Conservation (phyloP, 2,329 filamentous ascomycete species). For the Fusarium metavorans region DNA sequence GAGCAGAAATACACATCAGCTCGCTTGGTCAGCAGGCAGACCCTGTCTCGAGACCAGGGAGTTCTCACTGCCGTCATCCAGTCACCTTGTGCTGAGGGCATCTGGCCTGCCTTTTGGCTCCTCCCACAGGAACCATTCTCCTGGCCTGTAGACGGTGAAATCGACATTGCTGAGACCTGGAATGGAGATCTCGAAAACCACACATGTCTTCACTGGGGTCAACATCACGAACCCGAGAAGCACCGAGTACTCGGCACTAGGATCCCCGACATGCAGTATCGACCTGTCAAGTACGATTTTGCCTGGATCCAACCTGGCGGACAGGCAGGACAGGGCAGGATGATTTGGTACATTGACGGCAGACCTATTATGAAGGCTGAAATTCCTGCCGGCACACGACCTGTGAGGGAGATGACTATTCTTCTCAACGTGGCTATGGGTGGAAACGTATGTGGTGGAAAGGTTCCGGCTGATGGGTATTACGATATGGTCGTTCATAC, state of each 20-base stretch:
- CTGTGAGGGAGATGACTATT: slow-evolving; percentile 67
- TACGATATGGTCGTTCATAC: slow-evolving; percentile 69
- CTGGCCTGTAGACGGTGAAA: slow-evolving; percentile 70
- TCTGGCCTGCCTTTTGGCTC: slow-evolving; percentile 74
- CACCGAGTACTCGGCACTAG: slow-evolving; percentile 66
- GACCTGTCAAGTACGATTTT: slow-evolving; percentile 66
- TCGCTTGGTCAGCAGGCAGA: slow-evolving; percentile 65
- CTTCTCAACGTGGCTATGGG: slow-evolving; percentile 73
- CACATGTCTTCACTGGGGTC: slow-evolving; percentile 70
- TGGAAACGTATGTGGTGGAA: slow-evolving; percentile 67
- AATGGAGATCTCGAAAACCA: slow-evolving; percentile 68
- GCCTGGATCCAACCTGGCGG: slow-evolving; percentile 64
- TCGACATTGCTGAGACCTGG: slow-evolving; percentile 73
- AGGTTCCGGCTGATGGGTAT: slow-evolving; percentile 61
- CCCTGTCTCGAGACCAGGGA: slow-evolving; percentile 62
- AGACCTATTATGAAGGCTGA: slow-evolving; percentile 67
- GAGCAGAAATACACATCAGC: slow-evolving; percentile 65
- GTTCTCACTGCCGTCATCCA: slow-evolving; percentile 64
- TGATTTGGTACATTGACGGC: slow-evolving; percentile 72
- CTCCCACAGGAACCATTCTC: slow-evolving; percentile 68
- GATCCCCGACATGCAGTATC: slow-evolving; percentile 60
- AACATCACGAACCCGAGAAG: slow-evolving; percentile 66
- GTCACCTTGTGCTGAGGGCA: slow-evolving; percentile 65
- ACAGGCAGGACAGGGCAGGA: slow-evolving; percentile 56
- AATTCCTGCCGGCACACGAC: slow-evolving; percentile 64